Conservation (phyloP, 768 basidiomycete species). For the Pisolithus albus region DNA sequence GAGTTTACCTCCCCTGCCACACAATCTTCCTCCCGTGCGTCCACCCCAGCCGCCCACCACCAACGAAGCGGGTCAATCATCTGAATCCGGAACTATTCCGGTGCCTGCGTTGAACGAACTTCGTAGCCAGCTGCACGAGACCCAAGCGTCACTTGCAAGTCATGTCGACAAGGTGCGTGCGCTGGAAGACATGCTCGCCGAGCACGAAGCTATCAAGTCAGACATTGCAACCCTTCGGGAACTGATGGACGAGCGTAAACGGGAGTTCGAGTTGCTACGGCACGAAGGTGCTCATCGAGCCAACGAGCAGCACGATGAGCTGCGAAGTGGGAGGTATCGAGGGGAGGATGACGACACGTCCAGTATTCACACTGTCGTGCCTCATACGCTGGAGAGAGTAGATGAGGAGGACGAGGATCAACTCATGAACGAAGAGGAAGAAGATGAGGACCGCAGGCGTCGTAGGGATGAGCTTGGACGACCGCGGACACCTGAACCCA, state of each 20-base stretch:
- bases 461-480: slow-evolving; percentile 54
- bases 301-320: slow-evolving; percentile 12
- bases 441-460: slow-evolving; percentile 41
- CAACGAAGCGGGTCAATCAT: slow-evolving; percentile 22
- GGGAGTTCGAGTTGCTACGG: slow-evolving; percentile 35
- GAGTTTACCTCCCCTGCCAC: slow-evolving; percentile 56
- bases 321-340: slow-evolving; percentile 17
- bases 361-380: slow-evolving; percentile 66
- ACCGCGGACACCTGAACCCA: slow-evolving; percentile 78
- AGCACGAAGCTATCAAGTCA: slow-evolving; percentile 77
- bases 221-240: slow-evolving; percentile 72
- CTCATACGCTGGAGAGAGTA: slow-evolving; percentile 64
- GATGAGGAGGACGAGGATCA: slow-evolving; percentile 72
- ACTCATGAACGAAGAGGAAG: slow-evolving; percentile 31
- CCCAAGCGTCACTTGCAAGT: slow-evolving; percentile 65
- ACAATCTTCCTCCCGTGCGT: slow-evolving; percentile 60
- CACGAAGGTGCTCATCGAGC: slow-evolving; percentile 13
- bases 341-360: slow-evolving; percentile 65
- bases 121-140: slow-evolving; percentile 78
- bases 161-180: slow-evolving; percentile 82
- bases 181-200: slow-evolving; percentile 72
- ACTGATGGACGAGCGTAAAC: slow-evolving; percentile 59
- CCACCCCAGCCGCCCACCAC: slow-evolving; percentile 21
- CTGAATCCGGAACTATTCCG: slow-evolving; percentile 22
- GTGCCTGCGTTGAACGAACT: slow-evolving; percentile 46